These are phyloP conservation scores for Umbelopsis ramanniana DNA, from an alignment of 192 early-diverging fungal genomes.

Conservation along the genomic window DNA sequence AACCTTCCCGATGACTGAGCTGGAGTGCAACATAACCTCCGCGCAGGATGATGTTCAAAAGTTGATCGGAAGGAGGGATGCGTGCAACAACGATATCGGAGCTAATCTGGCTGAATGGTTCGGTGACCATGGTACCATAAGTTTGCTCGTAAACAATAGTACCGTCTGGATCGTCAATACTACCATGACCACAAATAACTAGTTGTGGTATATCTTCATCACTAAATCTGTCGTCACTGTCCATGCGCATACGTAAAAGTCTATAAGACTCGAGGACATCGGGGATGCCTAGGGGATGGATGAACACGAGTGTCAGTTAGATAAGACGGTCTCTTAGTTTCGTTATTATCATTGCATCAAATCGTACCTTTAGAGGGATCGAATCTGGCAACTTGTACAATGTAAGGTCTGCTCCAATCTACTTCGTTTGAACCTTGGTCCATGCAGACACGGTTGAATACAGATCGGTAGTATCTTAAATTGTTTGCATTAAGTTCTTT, in stretches of 20 bases:
- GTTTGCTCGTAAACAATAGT: conserved; percentile 66
- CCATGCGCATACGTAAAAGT: conserved; percentile 61
- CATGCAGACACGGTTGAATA: conserved; percentile 77
- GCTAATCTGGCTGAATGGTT: conserved; percentile 56
- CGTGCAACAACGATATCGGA: conserved; percentile 64
- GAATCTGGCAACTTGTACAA: conserved; percentile 83
- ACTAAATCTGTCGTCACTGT: conserved; percentile 39
- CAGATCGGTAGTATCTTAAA: conserved; percentile 68
- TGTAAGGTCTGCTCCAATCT: conserved; percentile 67
- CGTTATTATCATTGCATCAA: neutral
- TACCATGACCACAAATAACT: conserved; percentile 76
- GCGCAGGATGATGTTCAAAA: conserved; percentile 73
- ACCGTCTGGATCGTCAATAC: conserved; percentile 86
- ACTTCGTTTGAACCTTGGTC: conserved; percentile 71
- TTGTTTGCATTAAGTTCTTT: conserved; percentile 62
- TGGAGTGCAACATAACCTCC: conserved; percentile 76
- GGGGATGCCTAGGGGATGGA: conserved; percentile 55
- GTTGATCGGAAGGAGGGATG: conserved; percentile 79
- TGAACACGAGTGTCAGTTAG: neutral
- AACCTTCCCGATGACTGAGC: conserved; percentile 81
- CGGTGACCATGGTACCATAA: conserved; percentile 45
- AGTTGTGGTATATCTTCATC: conserved; percentile 68
- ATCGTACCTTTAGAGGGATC: conserved; percentile 83
- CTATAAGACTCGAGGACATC: conserved; percentile 74
- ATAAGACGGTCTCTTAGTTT: neutral